These are phyloP conservation scores for Prunella vulgaris DNA, from an alignment of 257 asterid species.

Conservation along the genomic window DNA sequence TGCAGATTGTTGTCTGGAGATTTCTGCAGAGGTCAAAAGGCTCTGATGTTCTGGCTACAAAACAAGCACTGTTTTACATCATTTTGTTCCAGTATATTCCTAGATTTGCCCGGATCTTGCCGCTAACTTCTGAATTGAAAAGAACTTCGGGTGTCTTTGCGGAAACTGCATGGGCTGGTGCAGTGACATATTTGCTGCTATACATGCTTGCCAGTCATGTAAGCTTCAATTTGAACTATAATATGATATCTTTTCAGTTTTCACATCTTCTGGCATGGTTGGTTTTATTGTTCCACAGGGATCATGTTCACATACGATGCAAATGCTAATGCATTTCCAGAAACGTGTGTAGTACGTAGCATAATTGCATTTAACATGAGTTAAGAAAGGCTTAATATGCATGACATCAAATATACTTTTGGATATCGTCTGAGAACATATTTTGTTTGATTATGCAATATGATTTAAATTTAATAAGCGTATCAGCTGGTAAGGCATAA, in stretches of 20 bases:
- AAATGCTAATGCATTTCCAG: constrained; percentile 2
- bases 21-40: constrained; percentile 81
- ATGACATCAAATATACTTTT: too few relatives aligned
- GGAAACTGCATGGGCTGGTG: constrained; percentile 99
- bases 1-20: constrained; percentile 96
- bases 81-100: constrained; percentile 87
- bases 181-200: constrained; percentile 79
- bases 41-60: constrained; percentile 86
- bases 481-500: constrained; percentile 2
- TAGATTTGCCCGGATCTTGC: constrained; percentile 64
- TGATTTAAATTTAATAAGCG: background rate
- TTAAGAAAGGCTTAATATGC: background rate
- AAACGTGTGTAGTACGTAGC: background rate
- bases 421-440: background rate
- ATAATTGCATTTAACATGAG: background rate
- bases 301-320: background rate
- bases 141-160: constrained; percentile 99
- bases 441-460: constrained; percentile 7
- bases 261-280: background rate
- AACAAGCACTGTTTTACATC: constrained; percentile 73
- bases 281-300: constrained; percentile 1
- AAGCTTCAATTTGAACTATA: constrained; percentile 33
- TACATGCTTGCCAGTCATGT: constrained; percentile 99
- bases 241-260: constrained; percentile 3
- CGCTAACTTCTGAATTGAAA: constrained; percentile 87